Conservation (phyloP, 352 stramenopile genomes). For the Ophiocytium majus region DNA sequence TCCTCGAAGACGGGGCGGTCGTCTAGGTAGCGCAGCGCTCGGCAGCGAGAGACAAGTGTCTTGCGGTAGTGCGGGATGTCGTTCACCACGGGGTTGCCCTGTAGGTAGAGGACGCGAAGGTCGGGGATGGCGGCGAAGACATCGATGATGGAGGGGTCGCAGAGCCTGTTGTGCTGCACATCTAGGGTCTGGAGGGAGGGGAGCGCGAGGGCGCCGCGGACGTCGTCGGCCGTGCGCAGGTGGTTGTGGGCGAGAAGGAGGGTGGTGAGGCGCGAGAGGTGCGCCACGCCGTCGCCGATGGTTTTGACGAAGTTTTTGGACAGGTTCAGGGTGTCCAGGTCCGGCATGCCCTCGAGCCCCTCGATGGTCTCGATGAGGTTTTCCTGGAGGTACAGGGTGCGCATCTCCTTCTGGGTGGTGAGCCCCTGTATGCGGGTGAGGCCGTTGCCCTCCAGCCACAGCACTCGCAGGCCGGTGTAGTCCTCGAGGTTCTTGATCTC, state of each 20-base stretch:
- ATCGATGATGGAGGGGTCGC: slow-evolving; percentile 67
- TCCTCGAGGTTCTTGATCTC: slow-evolving; percentile 87
- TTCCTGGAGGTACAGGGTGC: slow-evolving; percentile 87
- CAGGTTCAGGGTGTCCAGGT: slow-evolving; percentile 86
- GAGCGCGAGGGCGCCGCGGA: slow-evolving; percentile 61
- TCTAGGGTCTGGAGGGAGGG: slow-evolving; percentile 80
- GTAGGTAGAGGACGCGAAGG: slow-evolving; percentile 68
- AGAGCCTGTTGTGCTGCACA: slow-evolving; percentile 82
- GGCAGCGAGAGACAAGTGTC: slow-evolving; percentile 77
- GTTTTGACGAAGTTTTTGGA: slow-evolving; percentile 80
- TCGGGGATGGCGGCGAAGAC: slow-evolving; percentile 74
- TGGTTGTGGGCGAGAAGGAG: slow-evolving; percentile 84
- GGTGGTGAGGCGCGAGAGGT: slow-evolving; percentile 72
- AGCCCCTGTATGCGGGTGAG: slow-evolving; percentile 81
- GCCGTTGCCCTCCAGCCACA: slow-evolving; percentile 90
- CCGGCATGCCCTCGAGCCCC: slow-evolving; percentile 49
- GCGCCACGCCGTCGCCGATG: slow-evolving; percentile 70
- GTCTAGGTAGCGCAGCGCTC: slow-evolving; percentile 82
- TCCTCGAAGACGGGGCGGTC: slow-evolving; percentile 82
- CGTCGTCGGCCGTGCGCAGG: slow-evolving; percentile 67
- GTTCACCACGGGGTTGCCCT: slow-evolving; percentile 83
- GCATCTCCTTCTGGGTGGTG: slow-evolving; percentile 74
- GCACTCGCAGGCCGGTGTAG: slow-evolving; percentile 85
- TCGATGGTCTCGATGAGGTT: slow-evolving; percentile 90
- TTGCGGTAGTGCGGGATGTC: slow-evolving; percentile 88